Base-by-base conservation (phyloP, 2,329 filamentous ascomycete species). In the Neocatenulostroma microsporum region DNA sequence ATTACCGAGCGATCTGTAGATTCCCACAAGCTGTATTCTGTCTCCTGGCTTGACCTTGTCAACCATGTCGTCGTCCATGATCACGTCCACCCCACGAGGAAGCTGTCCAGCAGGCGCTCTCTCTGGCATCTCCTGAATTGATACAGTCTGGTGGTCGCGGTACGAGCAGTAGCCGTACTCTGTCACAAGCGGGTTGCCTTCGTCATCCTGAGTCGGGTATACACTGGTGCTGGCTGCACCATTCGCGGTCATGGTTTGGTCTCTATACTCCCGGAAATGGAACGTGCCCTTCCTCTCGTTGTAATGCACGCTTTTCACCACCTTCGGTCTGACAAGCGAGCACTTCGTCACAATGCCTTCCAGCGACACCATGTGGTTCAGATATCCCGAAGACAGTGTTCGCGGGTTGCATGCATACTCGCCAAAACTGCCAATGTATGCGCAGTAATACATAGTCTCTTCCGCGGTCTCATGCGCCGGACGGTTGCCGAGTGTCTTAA, bases 91-190 rank as follows among this genome's bases (percentile, higher is more conserved):
- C 38, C 89, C 87, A 36, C 91, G 81, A 41, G 91, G 91, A 46
- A 98, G 74, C 68, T 96, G 91, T 36, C 91, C 91, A 41, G 91
- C 89, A 36, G 91, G 91, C 2, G 91, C 91, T 51, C 89, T 74
- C 63, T 98, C 91, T 1, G 91, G 91, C 91, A 98, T 98, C 68
- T 98, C 91, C 64, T 98, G 91, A 48, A 98, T 95, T 0, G 89
- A 95, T 42, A 98, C 86, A 12, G 85, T 94, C 62, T 98, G 91
- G 58, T 98, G 91, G 60, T 98, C 91, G 56, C 89, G 76, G 64
- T 95, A 98, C 34, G 83, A 91, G 60, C 82, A 93, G 66, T 93
- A 89, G 17, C 91, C 91, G 60, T 96, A 98, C 58, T 98, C 91
- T 3, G 91, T 98, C 40, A 86, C 76, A 14, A 98, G 72, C 65